Base-by-base conservation (phyloP, 805 yeast species). In the Saturnispora hagleri region DNA sequence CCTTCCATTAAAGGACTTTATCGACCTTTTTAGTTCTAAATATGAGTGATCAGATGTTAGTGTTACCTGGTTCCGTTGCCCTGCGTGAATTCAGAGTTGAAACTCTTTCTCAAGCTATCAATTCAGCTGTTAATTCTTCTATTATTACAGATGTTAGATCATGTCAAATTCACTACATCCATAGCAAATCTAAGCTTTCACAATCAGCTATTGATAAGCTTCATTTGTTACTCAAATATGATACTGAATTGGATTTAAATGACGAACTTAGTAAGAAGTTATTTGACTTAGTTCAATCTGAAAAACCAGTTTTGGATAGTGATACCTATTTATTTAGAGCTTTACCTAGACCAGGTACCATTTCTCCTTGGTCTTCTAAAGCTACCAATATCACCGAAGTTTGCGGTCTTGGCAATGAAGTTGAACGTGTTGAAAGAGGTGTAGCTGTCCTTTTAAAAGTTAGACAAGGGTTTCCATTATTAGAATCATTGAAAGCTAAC, bases 291-390 rank as follows among this genome's bases (percentile, higher is more conserved):
- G 66, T 66, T 24, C 56, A 59, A 48, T 44, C 49, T 34, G 59
- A 62, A 2, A 51, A 50, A 8, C 31, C 61, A 5, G 33, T 33
- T 2, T 61, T 71, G 46, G 76, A 65, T 48, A 60, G 68, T 5
- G 77, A 75, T 57, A 70, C 80, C 33, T 77, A 79, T 55, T 70
- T 89, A 57, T 70, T 91, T 46, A 77, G 95, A 65, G 76, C 93
- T 49, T 74, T 89, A 49, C 99, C 99, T 43, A 81, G 98, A 68
- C 73, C 89, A 7, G 99, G 99, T 55, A 93, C 99, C 12, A 91
- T 93, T 58, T 90, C 98, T 26, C 98, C 99, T 34, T 93, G 99
- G 99, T 88, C 97, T 9, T 90, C 98, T 13, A 93, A 93, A 71
- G 99, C 99, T 27, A 90, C 99, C 41, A 91, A 93, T 70, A 93